phyloP scores from a whole-genome alignment of 129 eudicot genomes.

The Logfia minima region DNA sequence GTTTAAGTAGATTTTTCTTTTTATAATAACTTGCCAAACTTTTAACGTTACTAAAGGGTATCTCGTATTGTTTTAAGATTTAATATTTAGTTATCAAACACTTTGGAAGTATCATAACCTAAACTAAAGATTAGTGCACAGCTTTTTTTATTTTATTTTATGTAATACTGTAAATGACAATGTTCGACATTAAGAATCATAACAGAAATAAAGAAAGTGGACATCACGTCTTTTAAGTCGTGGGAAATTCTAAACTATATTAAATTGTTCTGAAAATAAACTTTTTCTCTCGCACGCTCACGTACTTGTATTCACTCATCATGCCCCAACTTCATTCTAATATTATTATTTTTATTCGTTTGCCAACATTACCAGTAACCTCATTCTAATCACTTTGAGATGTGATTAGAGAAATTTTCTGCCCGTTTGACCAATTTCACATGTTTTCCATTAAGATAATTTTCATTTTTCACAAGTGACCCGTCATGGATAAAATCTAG shows the following conservation, averaged over 20 bases:
- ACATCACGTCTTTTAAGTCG: slow-evolving; percentile 31
- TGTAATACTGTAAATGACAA: not conserved
- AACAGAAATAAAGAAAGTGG: not conserved
- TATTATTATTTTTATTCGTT: not conserved
- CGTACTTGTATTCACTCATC: not conserved
- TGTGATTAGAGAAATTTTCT: not conserved
- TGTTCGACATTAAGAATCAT: not conserved
- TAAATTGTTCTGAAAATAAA: not conserved
- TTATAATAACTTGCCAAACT: no score
- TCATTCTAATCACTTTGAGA: not conserved
- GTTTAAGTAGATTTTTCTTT: no score
- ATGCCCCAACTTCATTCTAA: slow-evolving; percentile 14
- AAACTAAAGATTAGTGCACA: not conserved
- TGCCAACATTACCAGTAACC: not conserved
- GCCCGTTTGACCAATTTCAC: no score
- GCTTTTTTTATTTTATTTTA: not conserved
- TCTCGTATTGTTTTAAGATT: no score
- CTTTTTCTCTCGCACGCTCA: slow-evolving; percentile 14
- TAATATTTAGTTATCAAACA: no score
- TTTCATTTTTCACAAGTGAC: no score
- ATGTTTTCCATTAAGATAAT: no score
- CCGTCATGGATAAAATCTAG: no score
- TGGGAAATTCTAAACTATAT: not conserved
- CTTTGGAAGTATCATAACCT: no score
- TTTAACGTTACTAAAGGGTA: no score